Evolutionary conservation across 805 yeast species (phyloP).

Genomic region (Scheffersomyces spartinae): DNA sequence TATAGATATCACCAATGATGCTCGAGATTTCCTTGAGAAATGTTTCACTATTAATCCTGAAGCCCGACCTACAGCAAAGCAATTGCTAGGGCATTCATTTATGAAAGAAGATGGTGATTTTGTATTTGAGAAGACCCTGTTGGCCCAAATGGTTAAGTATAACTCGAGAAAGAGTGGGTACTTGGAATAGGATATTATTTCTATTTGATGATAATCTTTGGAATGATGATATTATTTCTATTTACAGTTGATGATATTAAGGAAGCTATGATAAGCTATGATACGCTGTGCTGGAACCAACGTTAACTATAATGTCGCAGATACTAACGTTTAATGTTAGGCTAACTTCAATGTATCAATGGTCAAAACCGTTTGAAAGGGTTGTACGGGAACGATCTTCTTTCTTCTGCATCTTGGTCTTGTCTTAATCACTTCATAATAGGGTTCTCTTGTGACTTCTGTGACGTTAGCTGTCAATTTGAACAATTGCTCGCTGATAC

Average conservation of each 20-base stretch:
- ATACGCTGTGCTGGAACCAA: too few species aligned
- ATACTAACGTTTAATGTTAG: not conserved
- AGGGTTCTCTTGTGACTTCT: constrained; percentile 33
- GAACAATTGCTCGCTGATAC: constrained; percentile 13
- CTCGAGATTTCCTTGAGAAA: constrained; percentile 56
- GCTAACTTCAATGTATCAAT: constrained; percentile 27
- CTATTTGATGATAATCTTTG: too few species aligned
- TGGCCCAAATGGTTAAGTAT: constrained; percentile 41
- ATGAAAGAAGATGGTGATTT: constrained; percentile 30
- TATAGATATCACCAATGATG: constrained; percentile 52
- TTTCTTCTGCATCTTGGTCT: constrained; percentile 31
- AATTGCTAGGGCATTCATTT: constrained; percentile 45
- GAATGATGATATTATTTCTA: too few species aligned
- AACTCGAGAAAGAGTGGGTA: constrained; percentile 14
- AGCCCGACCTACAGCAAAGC: constrained; percentile 77
- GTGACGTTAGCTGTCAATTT: constrained; percentile 26
- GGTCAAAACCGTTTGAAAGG: constrained; percentile 31
- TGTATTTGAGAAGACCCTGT: constrained; percentile 40
- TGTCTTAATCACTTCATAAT: constrained; percentile 27
- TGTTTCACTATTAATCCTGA: constrained; percentile 77
- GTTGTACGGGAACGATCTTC: constrained; percentile 31
- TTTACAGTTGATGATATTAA: too few species aligned
- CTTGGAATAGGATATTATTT: too few species aligned
- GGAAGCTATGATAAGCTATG: too few species aligned
- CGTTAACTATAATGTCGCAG: too few species aligned